Percentiles rank a stretch among this genome's conserved stretches.
phyloP scores from a whole-genome alignment of 2,329 filamentous ascomycete species.

The Aspergillus costaricaensis region DNA sequence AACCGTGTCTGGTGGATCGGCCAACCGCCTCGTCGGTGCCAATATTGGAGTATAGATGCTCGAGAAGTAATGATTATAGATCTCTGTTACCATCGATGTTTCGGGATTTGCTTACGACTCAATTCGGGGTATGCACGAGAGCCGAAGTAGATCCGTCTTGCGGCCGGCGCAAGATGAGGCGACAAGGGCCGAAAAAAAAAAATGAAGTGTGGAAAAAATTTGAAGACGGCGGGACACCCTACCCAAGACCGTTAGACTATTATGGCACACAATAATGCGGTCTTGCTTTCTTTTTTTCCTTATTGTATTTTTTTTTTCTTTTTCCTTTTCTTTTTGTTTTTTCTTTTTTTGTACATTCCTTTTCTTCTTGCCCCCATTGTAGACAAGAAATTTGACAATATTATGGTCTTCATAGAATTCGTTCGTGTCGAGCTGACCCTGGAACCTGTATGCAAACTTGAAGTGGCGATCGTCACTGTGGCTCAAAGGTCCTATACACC shows the following conservation, averaged over 20 bases:
- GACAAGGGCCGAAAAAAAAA: neutral
- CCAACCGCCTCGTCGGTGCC: conserved; percentile 1
- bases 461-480: conserved; percentile 9
- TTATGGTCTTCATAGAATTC: neutral
- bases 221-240: neutral
- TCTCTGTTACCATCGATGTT: neutral
- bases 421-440: neutral
- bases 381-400: neutral
- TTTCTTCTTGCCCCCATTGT: too few relatives aligned
- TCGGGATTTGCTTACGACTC: conserved; percentile 9
- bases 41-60: neutral
- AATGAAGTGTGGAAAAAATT: neutral
- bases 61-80: neutral
- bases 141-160: conserved; percentile 10
- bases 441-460: neutral
- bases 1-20: conserved; percentile 3
- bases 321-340: too few relatives aligned
- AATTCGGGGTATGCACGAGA: conserved; percentile 2
- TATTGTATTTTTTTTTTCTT: neutral
- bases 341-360: too few relatives aligned
- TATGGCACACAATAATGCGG: neutral
- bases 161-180: neutral
- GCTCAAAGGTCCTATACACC: conserved; percentile 5
- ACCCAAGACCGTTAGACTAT: neutral
- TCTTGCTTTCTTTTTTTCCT: neutral